A percentile compares a stretch with the other conserved stretches of the same genome.
These are phyloP conservation scores for Cryptosporidium sp. DNA, from an alignment of 169 alveolate species.

Conservation along the genomic window DNA sequence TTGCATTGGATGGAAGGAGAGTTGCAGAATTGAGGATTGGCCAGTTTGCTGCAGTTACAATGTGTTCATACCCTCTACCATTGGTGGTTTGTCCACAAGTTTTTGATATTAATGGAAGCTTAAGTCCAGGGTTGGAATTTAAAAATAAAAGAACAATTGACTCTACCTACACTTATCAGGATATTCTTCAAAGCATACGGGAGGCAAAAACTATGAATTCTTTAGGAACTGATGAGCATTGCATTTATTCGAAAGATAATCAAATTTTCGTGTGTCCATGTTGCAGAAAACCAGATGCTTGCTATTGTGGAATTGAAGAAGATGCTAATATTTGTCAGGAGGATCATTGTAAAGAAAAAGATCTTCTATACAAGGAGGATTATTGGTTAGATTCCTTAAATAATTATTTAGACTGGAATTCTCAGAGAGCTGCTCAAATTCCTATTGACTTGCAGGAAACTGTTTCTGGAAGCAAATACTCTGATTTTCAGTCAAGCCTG, in stretches of 20 bases:
- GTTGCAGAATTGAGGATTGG: conserved; percentile 54
- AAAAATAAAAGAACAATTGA: neutral
- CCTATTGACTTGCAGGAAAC: conserved; percentile 51
- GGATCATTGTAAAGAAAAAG: neutral
- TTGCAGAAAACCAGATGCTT: conserved; percentile 22
- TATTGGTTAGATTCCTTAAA: conserved; percentile 63
- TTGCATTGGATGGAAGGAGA: conserved; percentile 81
- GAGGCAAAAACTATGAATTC: conserved; percentile 15
- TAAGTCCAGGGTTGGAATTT: neutral
- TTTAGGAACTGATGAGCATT: conserved; percentile 15
- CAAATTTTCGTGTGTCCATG: conserved; percentile 53
- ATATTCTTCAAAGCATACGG: conserved; percentile 5
- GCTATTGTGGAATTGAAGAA: conserved; percentile 41
- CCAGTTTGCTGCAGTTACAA: conserved; percentile 59
- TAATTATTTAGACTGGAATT: conserved; percentile 58
- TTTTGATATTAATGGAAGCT: neutral
- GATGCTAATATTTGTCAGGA: neutral
- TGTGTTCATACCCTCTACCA: conserved; percentile 68
- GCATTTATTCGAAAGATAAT: neutral
- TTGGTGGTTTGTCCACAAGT: conserved; percentile 61
- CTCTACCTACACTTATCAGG: conserved; percentile 19
- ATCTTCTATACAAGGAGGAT: conserved; percentile 10
- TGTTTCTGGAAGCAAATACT: conserved; percentile 33
- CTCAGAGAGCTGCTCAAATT: conserved; percentile 69
- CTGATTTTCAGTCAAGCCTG: conserved; percentile 44